Conservation (phyloP, 148 eudicot species). For the Oxyria digyna region DNA sequence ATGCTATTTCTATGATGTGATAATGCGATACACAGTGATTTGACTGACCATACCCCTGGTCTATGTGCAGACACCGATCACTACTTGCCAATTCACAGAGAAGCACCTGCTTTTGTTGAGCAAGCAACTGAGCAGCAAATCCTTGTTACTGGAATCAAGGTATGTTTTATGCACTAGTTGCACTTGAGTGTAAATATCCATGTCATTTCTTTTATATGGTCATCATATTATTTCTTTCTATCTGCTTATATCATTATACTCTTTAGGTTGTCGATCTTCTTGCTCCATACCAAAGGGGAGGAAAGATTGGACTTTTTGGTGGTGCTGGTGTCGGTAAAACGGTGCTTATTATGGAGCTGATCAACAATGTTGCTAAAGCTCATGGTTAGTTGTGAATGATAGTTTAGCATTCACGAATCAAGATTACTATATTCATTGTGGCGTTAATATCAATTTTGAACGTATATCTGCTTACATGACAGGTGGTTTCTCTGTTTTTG, state of each 20-base stretch:
- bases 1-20: background rate
- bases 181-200: background rate
- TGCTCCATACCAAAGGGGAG: conserved; percentile 37
- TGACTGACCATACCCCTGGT: background rate
- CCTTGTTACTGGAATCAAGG: conserved; percentile 98
- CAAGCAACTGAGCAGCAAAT: conserved; percentile 95
- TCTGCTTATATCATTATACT: background rate
- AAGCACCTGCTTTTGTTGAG: conserved; percentile 91
- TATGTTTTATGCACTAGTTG: conserved; percentile 12
- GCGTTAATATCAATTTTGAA: background rate
- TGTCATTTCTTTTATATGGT: background rate
- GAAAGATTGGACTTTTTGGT: conserved; percentile 35
- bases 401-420: background rate
- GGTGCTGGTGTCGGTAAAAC: conserved; percentile 42
- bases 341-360: too few relatives aligned
- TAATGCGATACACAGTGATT: background rate
- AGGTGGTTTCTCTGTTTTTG: conserved; percentile 3
- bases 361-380: conserved; percentile 69
- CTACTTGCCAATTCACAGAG: conserved; percentile 79
- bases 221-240: background rate
- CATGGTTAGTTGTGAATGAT: conserved; percentile 50
- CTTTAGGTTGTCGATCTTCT: conserved; percentile 5
- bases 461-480: background rate
- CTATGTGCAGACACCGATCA: conserved; percentile 64
- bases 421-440: background rate